Evolutionary conservation across 768 basidiomycete genomes (phyloP).

Genomic region (Tulasnella sp.): DNA sequence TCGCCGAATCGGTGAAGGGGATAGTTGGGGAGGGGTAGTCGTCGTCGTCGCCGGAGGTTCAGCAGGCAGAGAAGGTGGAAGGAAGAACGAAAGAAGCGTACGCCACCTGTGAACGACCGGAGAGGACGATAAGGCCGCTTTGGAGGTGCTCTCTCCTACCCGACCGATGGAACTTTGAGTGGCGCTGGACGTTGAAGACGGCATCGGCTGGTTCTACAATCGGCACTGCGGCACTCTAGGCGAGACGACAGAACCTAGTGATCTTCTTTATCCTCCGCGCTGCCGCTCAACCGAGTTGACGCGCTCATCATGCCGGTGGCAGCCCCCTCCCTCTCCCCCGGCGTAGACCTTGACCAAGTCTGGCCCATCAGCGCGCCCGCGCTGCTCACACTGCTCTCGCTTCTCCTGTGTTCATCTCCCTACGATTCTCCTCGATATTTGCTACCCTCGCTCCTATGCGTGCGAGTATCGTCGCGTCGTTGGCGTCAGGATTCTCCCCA

Average conservation of each 20-base stretch:
- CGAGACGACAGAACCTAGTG: neutral
- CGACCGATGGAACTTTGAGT: neutral
- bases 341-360: neutral
- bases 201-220: conserved; percentile 2
- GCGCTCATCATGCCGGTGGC: neutral
- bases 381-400: neutral
- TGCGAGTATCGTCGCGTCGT: neutral
- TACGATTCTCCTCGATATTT: neutral
- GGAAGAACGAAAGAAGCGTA: neutral
- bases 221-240: neutral
- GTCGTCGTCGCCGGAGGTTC: neutral
- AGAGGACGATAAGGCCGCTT: neutral
- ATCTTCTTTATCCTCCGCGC: neutral
- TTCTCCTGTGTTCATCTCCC: neutral
- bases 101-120: neutral
- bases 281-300: neutral
- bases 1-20: neutral
- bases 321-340: neutral
- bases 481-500: neutral
- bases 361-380: neutral
- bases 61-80: neutral
- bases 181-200: neutral
- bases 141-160: neutral
- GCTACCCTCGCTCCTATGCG: neutral
- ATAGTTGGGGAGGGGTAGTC: neutral